phyloP scores from a whole-genome alignment of 2,329 filamentous ascomycete genomes.

The Pseudopyricularia cyperi region DNA sequence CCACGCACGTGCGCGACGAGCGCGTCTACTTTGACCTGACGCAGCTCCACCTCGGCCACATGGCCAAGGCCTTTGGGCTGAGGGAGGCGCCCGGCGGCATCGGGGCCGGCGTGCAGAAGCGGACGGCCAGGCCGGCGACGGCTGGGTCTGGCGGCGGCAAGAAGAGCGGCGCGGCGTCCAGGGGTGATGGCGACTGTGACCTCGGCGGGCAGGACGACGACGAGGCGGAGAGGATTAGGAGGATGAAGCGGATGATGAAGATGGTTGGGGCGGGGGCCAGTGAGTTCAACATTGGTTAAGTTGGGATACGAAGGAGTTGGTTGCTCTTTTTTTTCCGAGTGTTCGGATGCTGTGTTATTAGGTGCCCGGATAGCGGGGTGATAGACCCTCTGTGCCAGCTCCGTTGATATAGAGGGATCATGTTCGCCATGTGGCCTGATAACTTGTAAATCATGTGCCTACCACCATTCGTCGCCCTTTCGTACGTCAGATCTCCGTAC shows the following conservation, averaged over 20 bases:
- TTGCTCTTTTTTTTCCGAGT: too few relatives aligned
- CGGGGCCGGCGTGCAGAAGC: constrained; percentile 40
- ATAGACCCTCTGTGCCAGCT: too few relatives aligned
- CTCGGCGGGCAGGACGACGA: constrained; percentile 32
- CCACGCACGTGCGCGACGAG: constrained; percentile 81
- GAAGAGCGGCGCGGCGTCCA: constrained; percentile 6
- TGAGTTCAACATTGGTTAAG: constrained; percentile 14
- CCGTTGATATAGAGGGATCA: too few relatives aligned
- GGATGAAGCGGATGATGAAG: constrained; percentile 25
- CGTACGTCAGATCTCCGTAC: too few relatives aligned
- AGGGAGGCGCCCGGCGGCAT: constrained; percentile 82
- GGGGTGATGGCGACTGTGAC: constrained; percentile 6
- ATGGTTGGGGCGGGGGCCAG: constrained; percentile 9
- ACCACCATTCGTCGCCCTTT: too few relatives aligned
- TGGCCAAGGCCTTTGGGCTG: constrained; percentile 86
- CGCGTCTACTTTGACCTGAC: constrained; percentile 84
- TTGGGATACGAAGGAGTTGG: too few relatives aligned
- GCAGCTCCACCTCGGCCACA: constrained; percentile 77
- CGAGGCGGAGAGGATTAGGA: constrained; percentile 38
- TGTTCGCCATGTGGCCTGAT: too few relatives aligned
- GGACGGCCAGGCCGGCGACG: constrained; percentile 23
- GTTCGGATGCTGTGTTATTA: too few relatives aligned
- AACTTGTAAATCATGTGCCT: too few relatives aligned
- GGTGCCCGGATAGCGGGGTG: too few relatives aligned
- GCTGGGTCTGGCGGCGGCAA: constrained; percentile 8